Evolutionary conservation across 805 yeast species (phyloP).

Genomic region (Saccharomycopsis selenospora): DNA sequence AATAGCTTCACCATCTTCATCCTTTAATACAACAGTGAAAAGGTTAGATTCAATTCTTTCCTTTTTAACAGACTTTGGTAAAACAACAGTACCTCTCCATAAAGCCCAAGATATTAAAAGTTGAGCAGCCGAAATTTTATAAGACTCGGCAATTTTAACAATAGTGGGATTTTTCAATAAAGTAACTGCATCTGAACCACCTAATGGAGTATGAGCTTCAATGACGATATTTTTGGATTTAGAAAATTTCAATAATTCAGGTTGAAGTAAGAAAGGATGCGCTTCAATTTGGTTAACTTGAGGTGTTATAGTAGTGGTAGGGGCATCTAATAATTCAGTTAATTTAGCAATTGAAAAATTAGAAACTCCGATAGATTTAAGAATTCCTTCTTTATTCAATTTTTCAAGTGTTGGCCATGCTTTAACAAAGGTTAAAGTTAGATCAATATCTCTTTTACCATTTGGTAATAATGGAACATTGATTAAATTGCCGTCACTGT

Average conservation of each 20-base stretch:
- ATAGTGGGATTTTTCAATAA: conserved; percentile 39
- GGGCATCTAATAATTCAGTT: conserved; percentile 40
- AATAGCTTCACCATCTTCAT: conserved; percentile 31
- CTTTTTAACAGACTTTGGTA: conserved; percentile 43
- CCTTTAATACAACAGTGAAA: conserved; percentile 29
- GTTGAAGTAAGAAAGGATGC: conserved; percentile 67
- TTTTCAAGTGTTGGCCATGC: conserved; percentile 62
- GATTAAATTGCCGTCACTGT: conserved; percentile 21
- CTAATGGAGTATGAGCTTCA: conserved; percentile 78
- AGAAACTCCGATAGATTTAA: conserved; percentile 69
- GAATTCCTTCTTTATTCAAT: conserved; percentile 44
- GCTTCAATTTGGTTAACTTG: conserved; percentile 70
- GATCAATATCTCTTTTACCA: conserved; percentile 32
- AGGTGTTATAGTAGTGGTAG: conserved; percentile 49
- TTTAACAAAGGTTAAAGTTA: conserved; percentile 39
- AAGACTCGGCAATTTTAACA: conserved; percentile 37
- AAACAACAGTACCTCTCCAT: conserved; percentile 41
- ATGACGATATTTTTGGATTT: conserved; percentile 45
- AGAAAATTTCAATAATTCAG: conserved; percentile 47
- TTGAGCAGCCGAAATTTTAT: conserved; percentile 36
- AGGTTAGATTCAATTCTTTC: conserved; percentile 37
- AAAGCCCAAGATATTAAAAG: conserved; percentile 46
- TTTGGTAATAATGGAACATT: conserved; percentile 30
- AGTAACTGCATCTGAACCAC: conserved; percentile 55
- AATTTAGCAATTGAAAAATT: conserved; percentile 54